phyloP scores from a whole-genome alignment of 129 eudicot genomes.

The Sambucus nigra region DNA sequence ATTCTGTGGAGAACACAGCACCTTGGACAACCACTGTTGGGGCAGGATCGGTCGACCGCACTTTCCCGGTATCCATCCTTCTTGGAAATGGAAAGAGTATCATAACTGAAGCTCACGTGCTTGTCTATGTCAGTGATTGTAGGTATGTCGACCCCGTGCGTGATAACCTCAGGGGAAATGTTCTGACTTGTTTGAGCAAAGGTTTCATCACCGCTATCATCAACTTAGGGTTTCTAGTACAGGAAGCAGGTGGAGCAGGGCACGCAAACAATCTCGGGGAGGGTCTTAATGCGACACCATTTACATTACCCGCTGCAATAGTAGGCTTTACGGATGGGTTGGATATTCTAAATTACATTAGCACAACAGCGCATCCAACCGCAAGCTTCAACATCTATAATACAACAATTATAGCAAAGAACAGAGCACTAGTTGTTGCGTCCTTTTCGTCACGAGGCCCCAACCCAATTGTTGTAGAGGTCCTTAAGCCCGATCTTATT shows the following conservation, averaged over 20 bases:
- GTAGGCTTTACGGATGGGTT: too few species aligned
- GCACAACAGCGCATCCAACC: too few species aligned
- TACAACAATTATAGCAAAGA: too few species aligned
- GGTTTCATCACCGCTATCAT: too few species aligned
- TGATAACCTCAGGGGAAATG: not conserved
- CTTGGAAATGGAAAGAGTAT: not conserved
- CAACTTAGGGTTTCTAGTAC: not conserved
- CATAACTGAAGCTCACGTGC: not conserved
- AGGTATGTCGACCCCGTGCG: not conserved
- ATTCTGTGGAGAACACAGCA: not conserved
- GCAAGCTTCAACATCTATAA: too few species aligned
- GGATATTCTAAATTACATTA: too few species aligned
- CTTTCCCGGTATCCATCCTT: not conserved
- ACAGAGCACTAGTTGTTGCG: not conserved
- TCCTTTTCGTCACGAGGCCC: slow-evolving; percentile 7
- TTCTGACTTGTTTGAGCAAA: not conserved
- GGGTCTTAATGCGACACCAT: too few species aligned
- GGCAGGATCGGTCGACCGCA: not conserved
- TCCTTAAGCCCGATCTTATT: not conserved
- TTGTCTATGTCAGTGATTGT: not conserved
- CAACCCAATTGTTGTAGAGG: not conserved
- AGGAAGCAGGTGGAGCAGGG: not conserved
- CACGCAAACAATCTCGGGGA: too few species aligned
- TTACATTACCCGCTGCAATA: too few species aligned
- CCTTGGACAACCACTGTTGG: slow-evolving; percentile 4